phyloP scores from a whole-genome alignment of 106 monocot species.

The Dendrobium officinale region DNA sequence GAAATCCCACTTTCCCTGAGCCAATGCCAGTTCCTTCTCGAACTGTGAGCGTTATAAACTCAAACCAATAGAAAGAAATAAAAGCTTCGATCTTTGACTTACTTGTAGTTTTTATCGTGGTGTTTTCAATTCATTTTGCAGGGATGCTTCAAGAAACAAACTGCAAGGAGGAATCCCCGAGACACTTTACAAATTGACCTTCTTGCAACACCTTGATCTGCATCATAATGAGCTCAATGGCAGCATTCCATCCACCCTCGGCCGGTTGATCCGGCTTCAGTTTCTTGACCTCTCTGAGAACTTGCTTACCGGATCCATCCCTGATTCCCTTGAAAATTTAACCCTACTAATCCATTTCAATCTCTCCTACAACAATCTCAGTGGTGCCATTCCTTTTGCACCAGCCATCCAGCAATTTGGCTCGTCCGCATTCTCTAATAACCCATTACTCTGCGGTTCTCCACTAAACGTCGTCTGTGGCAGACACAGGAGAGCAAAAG shows the following conservation, averaged over 20 bases:
- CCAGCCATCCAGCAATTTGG: conserved; percentile 51
- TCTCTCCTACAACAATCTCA: conserved; percentile 77
- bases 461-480: conserved; percentile 52
- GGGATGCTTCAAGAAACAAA: conserved; percentile 65
- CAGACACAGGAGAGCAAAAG: conserved; percentile 14
- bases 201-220: conserved; percentile 63
- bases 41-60: conserved; percentile 52
- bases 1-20: conserved; percentile 58
- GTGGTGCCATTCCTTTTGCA: conserved; percentile 56
- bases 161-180: conserved; percentile 66
- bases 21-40: conserved; percentile 66
- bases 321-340: conserved; percentile 40
- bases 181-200: conserved; percentile 57
- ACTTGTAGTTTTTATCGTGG: not conserved
- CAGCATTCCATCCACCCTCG: conserved; percentile 46
- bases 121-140: conserved; percentile 29
- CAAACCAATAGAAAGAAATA: not conserved
- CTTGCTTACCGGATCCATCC: conserved; percentile 55
- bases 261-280: conserved; percentile 41
- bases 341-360: conserved; percentile 54
- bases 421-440: conserved; percentile 44
- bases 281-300: conserved; percentile 71
- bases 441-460: conserved; percentile 70
- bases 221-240: conserved; percentile 59
- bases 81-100: not conserved